Conservation (phyloP, 1,284 basidiomycete genomes). For the Meripilus lineatus region DNA sequence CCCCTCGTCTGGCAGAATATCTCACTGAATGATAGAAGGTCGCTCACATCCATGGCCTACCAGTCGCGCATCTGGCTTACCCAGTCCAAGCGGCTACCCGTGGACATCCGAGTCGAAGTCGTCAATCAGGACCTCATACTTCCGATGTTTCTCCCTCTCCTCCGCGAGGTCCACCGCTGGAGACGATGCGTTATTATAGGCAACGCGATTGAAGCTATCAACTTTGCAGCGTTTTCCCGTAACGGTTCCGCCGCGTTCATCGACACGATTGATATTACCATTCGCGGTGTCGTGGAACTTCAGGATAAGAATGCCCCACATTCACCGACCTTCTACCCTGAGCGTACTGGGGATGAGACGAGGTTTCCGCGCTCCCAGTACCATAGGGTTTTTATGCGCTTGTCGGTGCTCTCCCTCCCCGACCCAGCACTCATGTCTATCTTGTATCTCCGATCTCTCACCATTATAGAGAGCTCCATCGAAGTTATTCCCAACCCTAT, state of each 20-base stretch:
- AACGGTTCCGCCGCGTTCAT: slow-evolving; percentile 8
- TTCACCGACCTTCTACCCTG: background rate
- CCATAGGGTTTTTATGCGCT: slow-evolving; percentile 9
- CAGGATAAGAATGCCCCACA: background rate
- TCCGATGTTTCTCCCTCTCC: slow-evolving; percentile 56
- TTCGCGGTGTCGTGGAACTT: slow-evolving; percentile 12
- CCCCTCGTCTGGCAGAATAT: slow-evolving; percentile 59
- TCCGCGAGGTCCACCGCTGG: slow-evolving; percentile 52
- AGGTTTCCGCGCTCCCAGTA: slow-evolving; percentile 3
- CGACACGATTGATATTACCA: slow-evolving; percentile 10
- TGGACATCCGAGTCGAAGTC: slow-evolving; percentile 51
- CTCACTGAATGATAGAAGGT: slow-evolving; percentile 37
- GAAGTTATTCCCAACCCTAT: slow-evolving; percentile 33
- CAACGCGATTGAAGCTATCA: slow-evolving; percentile 16
- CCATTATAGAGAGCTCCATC: slow-evolving; percentile 44
- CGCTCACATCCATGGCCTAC: slow-evolving; percentile 31
- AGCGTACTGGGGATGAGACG: slow-evolving; percentile 1
- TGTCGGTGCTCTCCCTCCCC: slow-evolving; percentile 40
- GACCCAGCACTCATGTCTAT: slow-evolving; percentile 34
- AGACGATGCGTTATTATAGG: slow-evolving; percentile 39
- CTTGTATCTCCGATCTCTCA: slow-evolving; percentile 51
- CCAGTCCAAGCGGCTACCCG: slow-evolving; percentile 45
- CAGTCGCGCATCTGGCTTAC: slow-evolving; percentile 49
- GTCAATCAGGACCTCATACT: slow-evolving; percentile 47
- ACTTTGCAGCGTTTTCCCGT: slow-evolving; percentile 9